Percentiles rank a stretch among this genome's conserved stretches.
Conservation (phyloP, 1,284 basidiomycete genomes). For the Coniferiporia weirii region DNA sequence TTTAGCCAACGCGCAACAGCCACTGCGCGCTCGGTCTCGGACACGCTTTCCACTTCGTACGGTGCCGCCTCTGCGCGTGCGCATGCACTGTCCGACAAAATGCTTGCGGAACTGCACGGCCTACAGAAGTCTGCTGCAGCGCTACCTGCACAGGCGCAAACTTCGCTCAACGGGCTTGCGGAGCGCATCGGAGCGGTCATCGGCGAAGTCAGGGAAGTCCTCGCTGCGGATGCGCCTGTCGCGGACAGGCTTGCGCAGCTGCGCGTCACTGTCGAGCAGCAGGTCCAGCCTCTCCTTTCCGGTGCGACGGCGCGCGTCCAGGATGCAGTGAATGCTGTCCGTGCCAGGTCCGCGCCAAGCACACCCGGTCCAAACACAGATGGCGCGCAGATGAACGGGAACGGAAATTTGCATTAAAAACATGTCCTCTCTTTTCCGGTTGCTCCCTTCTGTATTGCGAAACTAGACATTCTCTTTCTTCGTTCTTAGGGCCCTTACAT, state of each 20-base stretch:
- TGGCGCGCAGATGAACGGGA: neutral
- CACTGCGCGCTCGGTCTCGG: conserved; percentile 58
- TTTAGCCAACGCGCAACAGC: conserved; percentile 61
- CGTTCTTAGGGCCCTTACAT: neutral
- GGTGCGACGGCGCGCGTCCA: conserved; percentile 5
- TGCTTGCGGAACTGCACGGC: conserved; percentile 59
- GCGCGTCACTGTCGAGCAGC: conserved; percentile 7
- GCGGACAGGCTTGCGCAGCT: conserved; percentile 11
- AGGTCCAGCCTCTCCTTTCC: conserved; percentile 11
- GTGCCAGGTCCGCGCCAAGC: neutral
- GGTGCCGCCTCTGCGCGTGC: conserved; percentile 41
- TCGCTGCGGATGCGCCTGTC: conserved; percentile 7
- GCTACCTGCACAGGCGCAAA: conserved; percentile 51
- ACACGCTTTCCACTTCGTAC: conserved; percentile 50
- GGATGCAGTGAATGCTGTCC: conserved; percentile 8
- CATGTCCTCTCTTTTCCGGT: neutral
- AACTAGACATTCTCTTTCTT: neutral
- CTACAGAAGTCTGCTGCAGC: conserved; percentile 55
- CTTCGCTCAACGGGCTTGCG: conserved; percentile 39
- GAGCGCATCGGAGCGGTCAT: conserved; percentile 11
- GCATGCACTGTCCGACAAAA: conserved; percentile 53
- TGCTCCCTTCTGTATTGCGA: neutral
- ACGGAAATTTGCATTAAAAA: neutral
- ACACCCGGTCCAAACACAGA: neutral
- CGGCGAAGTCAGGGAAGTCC: conserved; percentile 7